Evolutionary conservation across 2,329 filamentous ascomycete species (phyloP).

Genomic region (Monosporascus cannonballus): DNA sequence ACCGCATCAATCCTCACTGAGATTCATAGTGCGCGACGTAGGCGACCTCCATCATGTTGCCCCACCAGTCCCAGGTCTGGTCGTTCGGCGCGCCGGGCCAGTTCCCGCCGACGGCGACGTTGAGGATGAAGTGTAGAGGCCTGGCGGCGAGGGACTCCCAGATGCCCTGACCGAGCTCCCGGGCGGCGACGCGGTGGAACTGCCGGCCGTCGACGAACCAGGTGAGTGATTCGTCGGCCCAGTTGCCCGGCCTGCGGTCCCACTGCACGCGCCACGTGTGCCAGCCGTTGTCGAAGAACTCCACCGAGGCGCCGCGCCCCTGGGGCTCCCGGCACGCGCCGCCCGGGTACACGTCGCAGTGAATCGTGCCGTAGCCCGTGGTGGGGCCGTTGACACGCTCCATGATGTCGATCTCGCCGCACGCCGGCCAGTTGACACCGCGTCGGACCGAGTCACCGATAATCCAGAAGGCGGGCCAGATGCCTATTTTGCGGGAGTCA

Average conservation of each 20-base stretch:
- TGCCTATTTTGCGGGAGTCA: constrained; percentile 13
- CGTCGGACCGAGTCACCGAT: constrained; percentile 40
- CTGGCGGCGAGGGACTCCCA: constrained; percentile 39
- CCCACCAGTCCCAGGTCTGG: constrained; percentile 38
- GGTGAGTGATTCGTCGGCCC: constrained; percentile 41
- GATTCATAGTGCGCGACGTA: constrained; percentile 37
- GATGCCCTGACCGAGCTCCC: constrained; percentile 31
- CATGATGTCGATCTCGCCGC: constrained; percentile 46
- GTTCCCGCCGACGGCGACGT: constrained; percentile 41
- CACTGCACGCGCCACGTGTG: constrained; percentile 43
- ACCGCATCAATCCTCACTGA: constrained; percentile 2
- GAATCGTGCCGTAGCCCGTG: constrained; percentile 40
- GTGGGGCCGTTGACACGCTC: constrained; percentile 42
- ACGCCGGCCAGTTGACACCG: constrained; percentile 41
- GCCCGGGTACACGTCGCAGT: constrained; percentile 38
- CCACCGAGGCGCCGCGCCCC: constrained; percentile 30
- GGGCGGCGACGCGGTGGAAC: constrained; percentile 38
- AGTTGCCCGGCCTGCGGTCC: constrained; percentile 37
- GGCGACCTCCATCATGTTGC: constrained; percentile 45
- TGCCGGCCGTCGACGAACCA: constrained; percentile 41
- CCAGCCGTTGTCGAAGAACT: constrained; percentile 40
- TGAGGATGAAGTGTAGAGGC: constrained; percentile 40
- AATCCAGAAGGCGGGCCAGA: constrained; percentile 51
- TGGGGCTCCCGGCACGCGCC: constrained; percentile 42
- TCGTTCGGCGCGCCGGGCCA: constrained; percentile 44